Conservation (phyloP, 345 rosid species). For the Gossypium sturtianum region DNA sequence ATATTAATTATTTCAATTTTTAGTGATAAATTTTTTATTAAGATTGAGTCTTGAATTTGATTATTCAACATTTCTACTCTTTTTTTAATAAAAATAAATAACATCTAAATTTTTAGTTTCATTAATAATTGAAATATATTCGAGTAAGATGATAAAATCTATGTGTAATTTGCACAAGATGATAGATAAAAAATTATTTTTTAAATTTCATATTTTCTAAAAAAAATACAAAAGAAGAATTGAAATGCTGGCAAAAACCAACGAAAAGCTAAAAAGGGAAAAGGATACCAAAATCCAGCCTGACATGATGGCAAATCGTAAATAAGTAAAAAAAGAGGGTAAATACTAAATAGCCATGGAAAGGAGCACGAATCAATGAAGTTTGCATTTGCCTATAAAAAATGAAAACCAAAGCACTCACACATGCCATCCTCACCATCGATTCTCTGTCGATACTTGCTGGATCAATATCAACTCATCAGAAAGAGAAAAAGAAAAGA, state of each 20-base stretch:
- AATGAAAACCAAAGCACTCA: not conserved
- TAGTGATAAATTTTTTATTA: too few relatives aligned
- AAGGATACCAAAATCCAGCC: not conserved
- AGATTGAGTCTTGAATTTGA: too few relatives aligned
- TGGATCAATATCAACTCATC: not conserved
- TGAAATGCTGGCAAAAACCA: not conserved
- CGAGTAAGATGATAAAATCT: too few relatives aligned
- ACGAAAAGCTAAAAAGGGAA: not conserved
- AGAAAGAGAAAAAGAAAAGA: not conserved
- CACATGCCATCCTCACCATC: conserved; percentile 1
- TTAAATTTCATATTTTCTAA: too few relatives aligned
- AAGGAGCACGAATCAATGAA: not conserved
- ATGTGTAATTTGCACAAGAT: too few relatives aligned
- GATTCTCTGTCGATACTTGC: not conserved
- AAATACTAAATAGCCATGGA: not conserved
- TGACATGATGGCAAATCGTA: conserved; percentile 9
- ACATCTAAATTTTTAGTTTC: too few relatives aligned
- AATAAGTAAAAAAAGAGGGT: not conserved
- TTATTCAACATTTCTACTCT: too few relatives aligned
- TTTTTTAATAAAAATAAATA: too few relatives aligned
- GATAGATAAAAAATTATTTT: too few relatives aligned
- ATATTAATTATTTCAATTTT: too few relatives aligned
- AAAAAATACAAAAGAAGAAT: not conserved
- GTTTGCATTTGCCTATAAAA: conserved; percentile 23
- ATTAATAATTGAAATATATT: too few relatives aligned